Conservation (phyloP, 2,329 filamentous ascomycete genomes). For the Bertia moriformis region DNA sequence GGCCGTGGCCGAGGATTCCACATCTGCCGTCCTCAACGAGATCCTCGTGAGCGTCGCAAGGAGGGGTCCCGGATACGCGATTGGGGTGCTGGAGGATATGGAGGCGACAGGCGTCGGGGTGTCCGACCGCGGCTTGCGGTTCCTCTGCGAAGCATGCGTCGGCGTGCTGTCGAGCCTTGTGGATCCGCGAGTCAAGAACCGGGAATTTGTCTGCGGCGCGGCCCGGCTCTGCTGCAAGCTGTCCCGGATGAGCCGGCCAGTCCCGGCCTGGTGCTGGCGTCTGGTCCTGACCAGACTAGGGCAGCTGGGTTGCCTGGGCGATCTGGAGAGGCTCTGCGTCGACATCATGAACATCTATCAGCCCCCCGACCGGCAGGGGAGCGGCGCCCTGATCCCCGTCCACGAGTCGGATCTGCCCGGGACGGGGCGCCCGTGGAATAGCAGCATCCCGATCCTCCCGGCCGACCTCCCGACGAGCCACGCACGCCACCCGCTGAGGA, state of each 20-base stretch:
- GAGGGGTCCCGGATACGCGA: background rate
- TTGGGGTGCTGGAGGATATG: constrained; percentile 20
- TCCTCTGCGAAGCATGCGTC: background rate
- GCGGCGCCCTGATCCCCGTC: background rate
- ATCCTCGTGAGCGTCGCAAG: constrained; percentile 9
- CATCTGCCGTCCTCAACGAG: constrained; percentile 15
- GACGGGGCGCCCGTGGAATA: no score
- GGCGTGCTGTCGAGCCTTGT: background rate
- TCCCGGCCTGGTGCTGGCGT: background rate
- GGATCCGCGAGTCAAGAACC: background rate
- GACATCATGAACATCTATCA: background rate
- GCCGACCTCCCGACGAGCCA: constrained; percentile 25
- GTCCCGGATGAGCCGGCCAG: background rate
- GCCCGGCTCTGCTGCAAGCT: background rate
- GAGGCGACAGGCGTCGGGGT: constrained; percentile 15
- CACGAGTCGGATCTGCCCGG: background rate
- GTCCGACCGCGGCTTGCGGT: background rate
- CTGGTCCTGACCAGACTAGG: background rate
- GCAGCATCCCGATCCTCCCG: constrained; percentile 12
- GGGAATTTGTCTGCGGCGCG: background rate
- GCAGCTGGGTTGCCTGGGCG: background rate
- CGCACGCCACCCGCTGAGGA: constrained; percentile 28
- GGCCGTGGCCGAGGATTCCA: constrained; percentile 13
- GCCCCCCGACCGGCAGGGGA: no score
- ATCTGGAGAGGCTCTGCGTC: background rate